Evolutionary conservation across 768 basidiomycete species (phyloP), one percentile per base, ranked within the genome.

Genomic region (Calocybe cyanea): DNA sequence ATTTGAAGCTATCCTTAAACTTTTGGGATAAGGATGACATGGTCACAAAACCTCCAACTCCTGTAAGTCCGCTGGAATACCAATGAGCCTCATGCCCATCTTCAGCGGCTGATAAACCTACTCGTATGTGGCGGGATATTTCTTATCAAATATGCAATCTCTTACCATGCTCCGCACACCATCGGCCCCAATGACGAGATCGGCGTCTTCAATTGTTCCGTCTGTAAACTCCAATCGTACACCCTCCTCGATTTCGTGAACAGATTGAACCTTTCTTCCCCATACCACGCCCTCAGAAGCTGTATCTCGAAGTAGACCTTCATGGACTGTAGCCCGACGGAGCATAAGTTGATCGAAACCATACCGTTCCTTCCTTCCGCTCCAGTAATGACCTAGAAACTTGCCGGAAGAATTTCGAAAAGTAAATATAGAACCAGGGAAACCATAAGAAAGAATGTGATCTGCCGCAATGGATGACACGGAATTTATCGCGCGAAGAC

Each of bases 171-270:
- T 71, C 37, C 61, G 56, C 7, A 66, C 63, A 2, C 69, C 70
- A 49, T 71, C 69, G 0, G 70, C 70, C 7, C 71, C 71, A 28
- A 71, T 64, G 30, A 72, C 61, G 4, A 71, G 51, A 46, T 71
- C 67, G 1, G 62, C 66, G 17, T 36, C 49, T 39, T 69, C 68
- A 19, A 53, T 53, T 1, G 54, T 57, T 2, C 67, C 68, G 45
- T 70, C 57, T 10, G 57, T 55, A 31, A 66, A 66, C 11, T 37
- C 46, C 14, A 66, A 56, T 17, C 53, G 36, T 8, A 62, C 62
- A 4, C 57, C 61, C 24, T 59, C 52, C 0, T 52, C 46, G 7
- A 41, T 55, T 37, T 68, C 65, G n/a, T 55, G 48, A 14, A 66
- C 61, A 2, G 47, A 56, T 38, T 41, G 45, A 9, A 66, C 62